These are phyloP conservation scores for Plasmodium sp. DNA, from an alignment of 169 alveolate species.

Conservation along the genomic window DNA sequence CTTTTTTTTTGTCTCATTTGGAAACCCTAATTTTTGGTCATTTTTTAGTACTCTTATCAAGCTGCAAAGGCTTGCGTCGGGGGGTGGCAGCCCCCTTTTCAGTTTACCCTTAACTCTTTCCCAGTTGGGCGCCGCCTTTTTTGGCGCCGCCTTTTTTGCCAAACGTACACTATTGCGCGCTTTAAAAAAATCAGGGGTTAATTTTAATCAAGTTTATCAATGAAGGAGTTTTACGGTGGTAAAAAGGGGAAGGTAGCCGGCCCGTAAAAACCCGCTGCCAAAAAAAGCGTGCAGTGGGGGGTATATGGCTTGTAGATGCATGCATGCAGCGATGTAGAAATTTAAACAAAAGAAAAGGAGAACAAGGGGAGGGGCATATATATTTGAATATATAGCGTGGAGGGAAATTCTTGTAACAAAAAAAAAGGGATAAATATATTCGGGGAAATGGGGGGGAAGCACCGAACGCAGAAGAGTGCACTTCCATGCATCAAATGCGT, in stretches of 20 bases:
- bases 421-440: no score
- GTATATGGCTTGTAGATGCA: not conserved
- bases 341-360: not conserved
- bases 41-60: not conserved
- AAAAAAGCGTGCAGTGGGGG: not conserved
- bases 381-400: not conserved
- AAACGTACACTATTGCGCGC: no score
- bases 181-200: not conserved
- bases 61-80: not conserved
- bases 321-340: not conserved
- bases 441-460: not conserved
- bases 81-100: not conserved
- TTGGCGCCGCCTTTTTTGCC: not conserved
- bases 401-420: not conserved
- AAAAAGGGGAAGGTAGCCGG: not conserved
- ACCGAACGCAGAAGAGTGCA: not conserved
- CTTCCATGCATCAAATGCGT: not conserved
- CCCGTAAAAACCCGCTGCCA: not conserved
- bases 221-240: not conserved
- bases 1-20: not conserved
- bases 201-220: not conserved
- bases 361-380: not conserved
- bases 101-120: not conserved
- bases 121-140: not conserved
- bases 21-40: not conserved